Evolutionary conservation across 2,329 filamentous ascomycete species (phyloP), one percentile per base, ranked within the genome.

Genomic region (Dichotomopilus funicola): DNA sequence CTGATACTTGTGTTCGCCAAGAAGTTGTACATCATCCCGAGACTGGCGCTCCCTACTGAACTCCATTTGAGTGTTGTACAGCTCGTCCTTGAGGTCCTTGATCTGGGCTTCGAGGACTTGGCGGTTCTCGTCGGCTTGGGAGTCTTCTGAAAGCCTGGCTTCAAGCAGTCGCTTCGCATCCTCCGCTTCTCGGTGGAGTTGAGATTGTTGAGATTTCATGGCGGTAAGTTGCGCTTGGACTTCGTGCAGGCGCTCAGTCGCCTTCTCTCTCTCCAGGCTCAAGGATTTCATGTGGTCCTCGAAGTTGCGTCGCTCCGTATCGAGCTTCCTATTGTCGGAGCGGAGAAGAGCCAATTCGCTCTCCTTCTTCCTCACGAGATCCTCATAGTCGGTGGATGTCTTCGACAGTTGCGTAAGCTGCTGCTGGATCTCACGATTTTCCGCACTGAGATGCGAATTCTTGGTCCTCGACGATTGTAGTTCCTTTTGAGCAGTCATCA

Each of bases 361-460:
- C 68, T 99, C 94, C 69, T 97, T 99, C 57, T 88, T 86, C 31
- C 91, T 82, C 31, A 99, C 87, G 44, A 97, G 81, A 64, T 97
- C 92, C 71, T 99, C 94, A 62, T 96, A 97, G 66, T 91, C 90
- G 0, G 91, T 95, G 0, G 92, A 96, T 0, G 92, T 96, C 49
- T 89, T 85, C 0, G 94, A 94, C 13, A 99, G 76, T 62, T 96
- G 86, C 0, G 88, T 81, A 52, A 99, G 84, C 65, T 96, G 91
- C 64, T 91, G 83, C 53, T 95, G 87, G 47, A 95, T 82, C 45
- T 88, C 84, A 10, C 84, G 81, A 63, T 95, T 95, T 67, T 99
- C 92, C 5, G 86, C 83, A 1, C 84, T 70, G 1, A 96, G 79
- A 19, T 90, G 86, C 51, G 86, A 84, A 64, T 95, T 85, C 61